Conservation (phyloP, 768 basidiomycete genomes). For the Pleurotus platypus region DNA sequence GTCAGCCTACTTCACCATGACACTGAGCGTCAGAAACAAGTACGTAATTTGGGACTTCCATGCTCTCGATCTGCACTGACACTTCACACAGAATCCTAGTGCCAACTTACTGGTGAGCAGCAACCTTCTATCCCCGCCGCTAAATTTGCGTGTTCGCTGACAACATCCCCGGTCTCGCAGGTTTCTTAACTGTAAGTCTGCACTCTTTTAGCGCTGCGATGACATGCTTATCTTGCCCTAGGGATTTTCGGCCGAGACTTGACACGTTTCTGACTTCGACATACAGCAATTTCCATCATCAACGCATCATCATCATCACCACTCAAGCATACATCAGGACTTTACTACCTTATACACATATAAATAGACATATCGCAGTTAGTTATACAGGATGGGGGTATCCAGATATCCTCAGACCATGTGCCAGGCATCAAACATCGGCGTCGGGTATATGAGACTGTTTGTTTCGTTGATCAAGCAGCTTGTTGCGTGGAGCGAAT, state of each 20-base stretch:
- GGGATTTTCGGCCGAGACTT: constrained; percentile 78
- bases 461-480: not conserved
- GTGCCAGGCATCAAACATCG: constrained; percentile 10
- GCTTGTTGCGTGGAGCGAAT: constrained; percentile 4
- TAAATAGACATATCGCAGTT: too few relatives aligned
- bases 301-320: too few relatives aligned
- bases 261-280: constrained; percentile 51
- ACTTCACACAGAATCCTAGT: constrained; percentile 49
- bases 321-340: too few relatives aligned
- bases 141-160: too few relatives aligned
- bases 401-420: constrained; percentile 23
- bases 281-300: too few relatives aligned
- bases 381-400: not conserved
- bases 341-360: not conserved
- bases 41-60: constrained; percentile 24
- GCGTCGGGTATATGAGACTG: too few relatives aligned
- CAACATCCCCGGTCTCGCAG: too few relatives aligned
- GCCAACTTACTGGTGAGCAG: constrained; percentile 47
- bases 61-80: not conserved
- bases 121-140: too few relatives aligned
- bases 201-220: too few relatives aligned
- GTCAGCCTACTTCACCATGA: constrained; percentile 78
- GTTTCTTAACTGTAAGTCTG: too few relatives aligned
- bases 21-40: constrained; percentile 71
- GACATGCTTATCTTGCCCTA: constrained; percentile 15